Conservation (phyloP, 208 protist genomes). For the Wallacemonas sp. region DNA sequence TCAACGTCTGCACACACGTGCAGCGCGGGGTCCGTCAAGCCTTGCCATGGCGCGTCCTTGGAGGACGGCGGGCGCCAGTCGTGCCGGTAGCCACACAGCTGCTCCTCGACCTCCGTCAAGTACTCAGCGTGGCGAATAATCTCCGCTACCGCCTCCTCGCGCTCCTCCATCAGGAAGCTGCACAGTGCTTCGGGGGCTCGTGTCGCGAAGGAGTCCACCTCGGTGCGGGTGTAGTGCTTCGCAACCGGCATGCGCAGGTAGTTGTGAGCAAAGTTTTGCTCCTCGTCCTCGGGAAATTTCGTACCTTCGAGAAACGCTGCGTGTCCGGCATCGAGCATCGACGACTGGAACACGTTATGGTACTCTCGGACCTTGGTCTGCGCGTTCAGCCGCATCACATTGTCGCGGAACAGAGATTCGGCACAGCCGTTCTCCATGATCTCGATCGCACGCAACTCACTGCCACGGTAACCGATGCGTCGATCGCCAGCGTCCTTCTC, state of each 20-base stretch:
- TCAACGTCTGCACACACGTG: constrained; percentile 29
- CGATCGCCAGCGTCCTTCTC: constrained; percentile 38
- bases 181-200: constrained; percentile 43
- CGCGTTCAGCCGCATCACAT: constrained; percentile 50
- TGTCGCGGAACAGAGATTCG: constrained; percentile 29
- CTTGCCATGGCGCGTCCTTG: constrained; percentile 10
- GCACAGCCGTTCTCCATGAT: constrained; percentile 71
- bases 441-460: constrained; percentile 74
- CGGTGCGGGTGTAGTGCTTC: constrained; percentile 44
- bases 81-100: constrained; percentile 53
- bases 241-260: constrained; percentile 18
- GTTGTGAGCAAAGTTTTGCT: background rate
- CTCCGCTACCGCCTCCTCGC: constrained; percentile 56
- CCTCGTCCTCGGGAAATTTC: constrained; percentile 23
- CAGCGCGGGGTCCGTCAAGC: constrained; percentile 12
- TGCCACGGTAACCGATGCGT: constrained; percentile 37
- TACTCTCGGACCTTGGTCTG: constrained; percentile 65
- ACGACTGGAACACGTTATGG: constrained; percentile 25
- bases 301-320: constrained; percentile 31
- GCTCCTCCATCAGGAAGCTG: constrained; percentile 48
- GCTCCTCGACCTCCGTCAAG: constrained; percentile 41
- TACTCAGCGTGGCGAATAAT: constrained; percentile 46
- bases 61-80: background rate
- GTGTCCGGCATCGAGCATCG: constrained; percentile 6
- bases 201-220: constrained; percentile 31